Evolutionary conservation across 306 rosid genomes (phyloP), one percentile per base, ranked within the genome.

Genomic region (Acacia melanoxylon): DNA sequence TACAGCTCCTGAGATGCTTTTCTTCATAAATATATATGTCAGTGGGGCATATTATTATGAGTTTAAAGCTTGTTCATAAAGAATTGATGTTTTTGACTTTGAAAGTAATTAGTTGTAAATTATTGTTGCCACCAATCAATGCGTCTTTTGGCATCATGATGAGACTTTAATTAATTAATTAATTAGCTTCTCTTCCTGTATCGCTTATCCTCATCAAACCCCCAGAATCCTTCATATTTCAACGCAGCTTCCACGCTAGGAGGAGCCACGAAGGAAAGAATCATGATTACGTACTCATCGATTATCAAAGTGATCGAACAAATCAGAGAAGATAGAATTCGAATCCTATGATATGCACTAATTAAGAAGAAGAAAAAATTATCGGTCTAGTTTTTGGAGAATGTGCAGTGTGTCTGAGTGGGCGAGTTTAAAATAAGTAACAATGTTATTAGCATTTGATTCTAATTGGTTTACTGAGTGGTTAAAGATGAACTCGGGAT

Each of bases 211-310:
- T 12, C 13, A 71, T 62, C 7, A 25, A 24, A 62, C 16, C 15
- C 29, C 56, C 37, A 31, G 77, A 74, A 74, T 74, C 78, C 68
- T 74, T 52, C 49, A 44, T 8, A 71, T n/a, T 54, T 54, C 49
- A 54, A 54, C 49, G 78, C 67, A 74, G 54, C 49, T 74, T 74
- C 65, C 78, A 74, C 78, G 67, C 31, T 15, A 75, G 74, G 54
- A 22, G 54, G 13, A 69, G 74, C 52, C 52, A 69, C 35, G 8
- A 22, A 58, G 33, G 35, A 59, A 59, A 40, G 54, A 75, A 58
- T 66, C 69, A 59, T 59, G 35, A 76, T 59, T 15, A 58, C 63
- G 19, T 61, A 35, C 65, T 22, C 31, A 33, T 61, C 16, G 4
- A 40, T 3, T 48, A 48, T 76, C 17, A 3, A 37, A 41, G 10